These are phyloP conservation scores for Kuraishia hungarica DNA, from an alignment of 805 yeast genomes.

Conservation along the genomic window DNA sequence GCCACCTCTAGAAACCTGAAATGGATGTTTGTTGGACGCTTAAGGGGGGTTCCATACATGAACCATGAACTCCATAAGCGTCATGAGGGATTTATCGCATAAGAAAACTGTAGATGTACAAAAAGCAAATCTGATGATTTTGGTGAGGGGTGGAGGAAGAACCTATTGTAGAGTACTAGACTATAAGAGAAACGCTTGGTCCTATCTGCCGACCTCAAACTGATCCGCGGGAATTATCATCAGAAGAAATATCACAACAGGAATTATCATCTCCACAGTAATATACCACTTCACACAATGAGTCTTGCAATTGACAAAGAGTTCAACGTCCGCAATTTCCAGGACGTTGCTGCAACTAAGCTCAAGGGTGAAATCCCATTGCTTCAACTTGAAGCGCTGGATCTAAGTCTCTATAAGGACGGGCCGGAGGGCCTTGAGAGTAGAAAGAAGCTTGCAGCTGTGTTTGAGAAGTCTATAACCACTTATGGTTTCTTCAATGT, in stretches of 20 bases:
- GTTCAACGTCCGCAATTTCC: slow-evolving; percentile 24
- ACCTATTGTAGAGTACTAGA: not conserved
- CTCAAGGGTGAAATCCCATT: slow-evolving; percentile 8
- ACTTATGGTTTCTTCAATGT: slow-evolving; percentile 36
- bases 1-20: no score
- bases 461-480: slow-evolving; percentile 30
- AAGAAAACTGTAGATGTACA: not conserved
- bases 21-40: not conserved
- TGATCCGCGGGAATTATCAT: not conserved
- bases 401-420: slow-evolving; percentile 26
- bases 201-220: not conserved
- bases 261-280: not conserved
- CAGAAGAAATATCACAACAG: no score
- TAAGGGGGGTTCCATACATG: no score
- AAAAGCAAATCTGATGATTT: not conserved
- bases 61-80: no score
- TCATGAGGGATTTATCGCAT: not conserved
- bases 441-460: slow-evolving; percentile 25
- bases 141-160: not conserved
- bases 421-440: slow-evolving; percentile 25
- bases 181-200: not conserved
- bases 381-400: slow-evolving; percentile 26
- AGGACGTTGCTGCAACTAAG: slow-evolving; percentile 16
- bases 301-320: slow-evolving; percentile 10
- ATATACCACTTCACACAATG: not conserved